A percentile compares a stretch with the other conserved stretches of the same genome.
Conservation (phyloP, 306 rosid genomes). For the Prunus kanzakura region DNA sequence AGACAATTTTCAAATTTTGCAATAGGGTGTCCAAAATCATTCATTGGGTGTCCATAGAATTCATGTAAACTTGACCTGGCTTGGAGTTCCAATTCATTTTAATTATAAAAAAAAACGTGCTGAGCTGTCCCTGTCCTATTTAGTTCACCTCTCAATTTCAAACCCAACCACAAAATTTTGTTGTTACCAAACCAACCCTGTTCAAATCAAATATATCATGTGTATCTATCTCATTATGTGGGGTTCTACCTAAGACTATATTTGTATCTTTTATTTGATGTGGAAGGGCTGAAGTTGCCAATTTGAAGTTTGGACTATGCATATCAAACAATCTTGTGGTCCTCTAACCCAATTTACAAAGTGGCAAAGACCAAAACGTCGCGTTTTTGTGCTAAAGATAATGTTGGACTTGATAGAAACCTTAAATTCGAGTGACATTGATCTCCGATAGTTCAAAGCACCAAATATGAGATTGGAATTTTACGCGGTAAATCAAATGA, state of each 20-base stretch:
- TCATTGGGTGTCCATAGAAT: neutral
- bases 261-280: neutral
- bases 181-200: neutral
- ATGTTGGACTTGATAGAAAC: neutral
- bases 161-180: neutral
- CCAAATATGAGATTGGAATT: too few relatives aligned
- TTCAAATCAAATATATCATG: neutral
- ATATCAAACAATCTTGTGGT: conserved; percentile 6
- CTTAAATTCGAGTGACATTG: neutral
- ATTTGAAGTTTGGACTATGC: conserved; percentile 2
- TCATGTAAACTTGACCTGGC: neutral
- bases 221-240: neutral
- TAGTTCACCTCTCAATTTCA: neutral
- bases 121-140: neutral
- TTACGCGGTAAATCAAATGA: too few relatives aligned
- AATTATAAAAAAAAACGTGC: neutral
- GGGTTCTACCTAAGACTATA: neutral
- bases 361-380: neutral
- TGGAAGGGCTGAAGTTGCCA: conserved; percentile 8
- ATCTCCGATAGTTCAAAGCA: too few relatives aligned
- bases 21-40: neutral
- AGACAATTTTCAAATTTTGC: too few relatives aligned
- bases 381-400: neutral
- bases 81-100: neutral
- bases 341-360: neutral